A percentile compares a stretch with the other conserved stretches of the same genome.
phyloP scores from a whole-genome alignment of 106 monocot species.

The Alisma plantagoaquatica region DNA sequence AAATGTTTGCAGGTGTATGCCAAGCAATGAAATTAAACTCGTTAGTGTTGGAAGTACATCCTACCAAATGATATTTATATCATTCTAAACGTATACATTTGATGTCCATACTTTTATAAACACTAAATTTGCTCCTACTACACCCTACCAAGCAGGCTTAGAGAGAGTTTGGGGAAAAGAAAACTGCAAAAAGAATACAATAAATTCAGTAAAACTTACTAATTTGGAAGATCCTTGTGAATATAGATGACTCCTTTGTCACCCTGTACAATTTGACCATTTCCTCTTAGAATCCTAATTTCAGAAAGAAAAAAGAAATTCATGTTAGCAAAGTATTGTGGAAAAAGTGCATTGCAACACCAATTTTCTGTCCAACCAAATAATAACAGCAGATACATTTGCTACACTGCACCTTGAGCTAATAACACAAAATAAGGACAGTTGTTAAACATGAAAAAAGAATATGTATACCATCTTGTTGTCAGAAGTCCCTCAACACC shows the following conservation, averaged over 20 bases:
- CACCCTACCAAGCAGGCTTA: too few relatives aligned
- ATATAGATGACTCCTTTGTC: constrained; percentile 81
- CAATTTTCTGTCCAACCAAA: too few relatives aligned
- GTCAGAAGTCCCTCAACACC: constrained; percentile 96
- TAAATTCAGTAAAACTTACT: constrained; percentile 19
- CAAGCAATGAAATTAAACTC: too few relatives aligned
- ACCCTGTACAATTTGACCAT: constrained; percentile 80
- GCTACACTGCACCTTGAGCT: neutral
- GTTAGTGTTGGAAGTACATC: too few relatives aligned
- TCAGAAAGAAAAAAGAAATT: neutral
- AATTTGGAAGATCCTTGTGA: constrained; percentile 56
- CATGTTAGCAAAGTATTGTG: neutral
- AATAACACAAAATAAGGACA: neutral
- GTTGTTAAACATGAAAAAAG: neutral
- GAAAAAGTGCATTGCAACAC: neutral
- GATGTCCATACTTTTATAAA: too few relatives aligned
- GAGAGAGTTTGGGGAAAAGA: too few relatives aligned
- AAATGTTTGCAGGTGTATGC: too few relatives aligned
- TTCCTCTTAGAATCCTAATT: constrained; percentile 70
- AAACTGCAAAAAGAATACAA: too few relatives aligned
- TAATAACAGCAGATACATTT: neutral
- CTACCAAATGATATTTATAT: too few relatives aligned
- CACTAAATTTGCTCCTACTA: too few relatives aligned
- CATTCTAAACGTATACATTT: too few relatives aligned
- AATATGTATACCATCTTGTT: constrained; percentile 57